Evolutionary conservation across 352 stramenopile genomes (phyloP), one percentile per base, ranked within the genome.

Genomic region (Globisporangium megalacanthum): DNA sequence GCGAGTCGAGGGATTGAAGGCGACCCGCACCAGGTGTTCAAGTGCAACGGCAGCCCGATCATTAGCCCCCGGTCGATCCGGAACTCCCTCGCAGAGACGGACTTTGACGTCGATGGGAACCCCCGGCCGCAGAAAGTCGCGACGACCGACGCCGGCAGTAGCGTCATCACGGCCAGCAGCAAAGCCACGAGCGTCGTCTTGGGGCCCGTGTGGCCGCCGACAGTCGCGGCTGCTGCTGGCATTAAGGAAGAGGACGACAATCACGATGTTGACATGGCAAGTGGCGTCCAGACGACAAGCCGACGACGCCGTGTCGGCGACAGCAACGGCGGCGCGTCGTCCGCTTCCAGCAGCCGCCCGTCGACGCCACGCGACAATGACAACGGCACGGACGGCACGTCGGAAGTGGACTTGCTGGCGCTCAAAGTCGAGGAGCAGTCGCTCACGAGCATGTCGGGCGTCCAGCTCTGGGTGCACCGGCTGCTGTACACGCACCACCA

Each of bases 11-110:
- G 51, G 4, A 60, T 51, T 1, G 66, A 73, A 36, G 61, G 62
- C n/a, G 74, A 80, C 50, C 58, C 67, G 45, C 72, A 83, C 44
- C 62, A 75, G 53, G 67, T 84, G n/a, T 81, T 87, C 53, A 78
- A 77, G 58, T 64, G 70, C 41, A 83, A 84, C 50, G 75, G 75
- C 46, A 79, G 64, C 39, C 72, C 75, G 15, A 88, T 83, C 42
- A 83, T 88, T 51, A 90, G 80, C 48, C 80, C 80, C n/a, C 62
- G 77, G 1, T 77, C 75, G 13, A 88, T 89, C 62, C 75, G 73
- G 50, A 83, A 85, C 57, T 85, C 71, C 19, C 66, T 89, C 20
- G 70, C 72, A 10, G 79, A 88, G 54, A 68, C 77, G 29, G 68
- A 82, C 49, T 79, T 73, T 47, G 75, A 72, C 17, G 54, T 80